A percentile compares a stretch with the other conserved stretches of the same genome.
Conservation (phyloP, 2,329 filamentous ascomycete species). For the Ophiocordyceps camponoti-rufipedis region DNA sequence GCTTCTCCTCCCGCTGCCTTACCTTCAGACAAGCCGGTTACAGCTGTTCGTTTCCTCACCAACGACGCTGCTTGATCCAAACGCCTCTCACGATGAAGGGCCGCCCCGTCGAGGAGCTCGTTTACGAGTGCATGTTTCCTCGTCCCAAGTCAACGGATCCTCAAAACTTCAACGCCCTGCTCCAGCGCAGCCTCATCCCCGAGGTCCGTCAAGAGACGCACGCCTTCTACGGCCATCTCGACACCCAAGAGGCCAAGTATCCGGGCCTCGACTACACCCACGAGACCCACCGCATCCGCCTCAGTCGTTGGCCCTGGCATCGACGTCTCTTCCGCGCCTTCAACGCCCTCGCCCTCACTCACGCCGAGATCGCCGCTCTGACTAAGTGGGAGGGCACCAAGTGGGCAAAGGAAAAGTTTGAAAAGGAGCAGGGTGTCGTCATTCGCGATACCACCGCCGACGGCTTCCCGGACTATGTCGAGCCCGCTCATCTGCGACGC, state of each 20-base stretch:
- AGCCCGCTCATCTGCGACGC: slow-evolving; percentile 5
- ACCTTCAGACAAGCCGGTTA: too few relatives aligned
- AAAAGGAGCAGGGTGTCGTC: slow-evolving; percentile 51
- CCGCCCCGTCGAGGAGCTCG: slow-evolving; percentile 49
- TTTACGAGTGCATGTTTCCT: slow-evolving; percentile 58
- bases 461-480: slow-evolving; percentile 41
- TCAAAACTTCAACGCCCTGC: slow-evolving; percentile 49
- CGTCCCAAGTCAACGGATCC: slow-evolving; percentile 50
- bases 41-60: background rate
- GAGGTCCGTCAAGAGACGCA: slow-evolving; percentile 67
- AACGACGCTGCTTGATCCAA: background rate
- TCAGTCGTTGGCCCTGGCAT: slow-evolving; percentile 62
- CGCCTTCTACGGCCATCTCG: slow-evolving; percentile 61
- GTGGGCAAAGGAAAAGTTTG: slow-evolving; percentile 67
- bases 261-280: slow-evolving; percentile 65
- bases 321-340: slow-evolving; percentile 60
- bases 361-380: slow-evolving; percentile 49
- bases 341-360: slow-evolving; percentile 48
- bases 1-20: too few relatives aligned
- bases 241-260: slow-evolving; percentile 65
- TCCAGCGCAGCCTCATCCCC: slow-evolving; percentile 52
- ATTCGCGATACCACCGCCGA: slow-evolving; percentile 58
- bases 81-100: slow-evolving; percentile 45
- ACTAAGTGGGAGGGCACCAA: slow-evolving; percentile 73
- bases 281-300: slow-evolving; percentile 55